A percentile compares a stretch with the other conserved stretches of the same genome.
phyloP scores from a whole-genome alignment of 169 alveolate genomes.

The Babesia sp. region DNA sequence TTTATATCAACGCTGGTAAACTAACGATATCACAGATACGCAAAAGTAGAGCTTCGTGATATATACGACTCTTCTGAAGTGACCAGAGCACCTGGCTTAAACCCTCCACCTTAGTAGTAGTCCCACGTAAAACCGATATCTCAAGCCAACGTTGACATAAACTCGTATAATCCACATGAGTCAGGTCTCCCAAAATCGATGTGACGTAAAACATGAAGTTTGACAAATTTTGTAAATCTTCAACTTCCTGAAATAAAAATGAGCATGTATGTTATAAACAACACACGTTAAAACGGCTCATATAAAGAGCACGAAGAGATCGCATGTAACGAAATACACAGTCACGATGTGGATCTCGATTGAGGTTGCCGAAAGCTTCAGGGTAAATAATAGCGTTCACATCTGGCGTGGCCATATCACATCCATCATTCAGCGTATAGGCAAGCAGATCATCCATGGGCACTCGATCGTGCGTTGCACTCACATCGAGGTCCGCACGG shows the following conservation, averaged over 20 bases:
- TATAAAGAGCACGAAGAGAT: not conserved
- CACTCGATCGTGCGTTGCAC: not conserved
- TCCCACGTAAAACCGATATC: not conserved
- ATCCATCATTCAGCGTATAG: constrained; percentile 8
- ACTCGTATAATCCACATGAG: constrained; percentile 1
- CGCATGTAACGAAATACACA: not conserved
- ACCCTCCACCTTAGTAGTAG: constrained; percentile 34
- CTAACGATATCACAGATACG: constrained; percentile 24
- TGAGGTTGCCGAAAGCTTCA: not conserved
- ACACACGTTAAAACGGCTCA: constrained; percentile 21
- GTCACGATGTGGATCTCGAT: not conserved
- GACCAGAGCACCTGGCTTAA: constrained; percentile 62
- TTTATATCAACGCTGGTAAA: not conserved
- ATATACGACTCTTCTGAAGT: constrained; percentile 53
- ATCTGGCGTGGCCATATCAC: not conserved
- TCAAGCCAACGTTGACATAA: constrained; percentile 18
- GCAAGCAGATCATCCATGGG: constrained; percentile 31
- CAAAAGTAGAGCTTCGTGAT: constrained; percentile 17
- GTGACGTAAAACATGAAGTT: constrained; percentile 48
- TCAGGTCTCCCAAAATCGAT: constrained; percentile 41
- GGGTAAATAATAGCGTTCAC: not conserved
- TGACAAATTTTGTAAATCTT: constrained; percentile 18
- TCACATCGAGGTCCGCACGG: not conserved
- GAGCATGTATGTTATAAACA: not conserved
- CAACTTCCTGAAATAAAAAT: constrained; percentile 31